Evolutionary conservation across 1,284 basidiomycete genomes (phyloP).

Genomic region (Porphyrellus sp.): DNA sequence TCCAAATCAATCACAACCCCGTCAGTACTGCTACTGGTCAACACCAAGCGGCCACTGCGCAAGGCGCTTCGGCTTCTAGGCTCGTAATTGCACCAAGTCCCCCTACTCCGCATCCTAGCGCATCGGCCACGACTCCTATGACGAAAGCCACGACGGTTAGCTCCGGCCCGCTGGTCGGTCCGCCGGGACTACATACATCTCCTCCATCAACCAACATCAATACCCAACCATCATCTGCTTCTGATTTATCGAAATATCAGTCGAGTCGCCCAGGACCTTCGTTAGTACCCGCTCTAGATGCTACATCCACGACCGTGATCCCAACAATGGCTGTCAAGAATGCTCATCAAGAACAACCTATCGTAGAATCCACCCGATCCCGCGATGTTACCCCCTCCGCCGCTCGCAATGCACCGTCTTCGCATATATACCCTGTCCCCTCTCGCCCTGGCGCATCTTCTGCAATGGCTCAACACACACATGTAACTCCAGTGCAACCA

Average conservation of each 20-base stretch:
- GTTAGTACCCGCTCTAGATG: slow-evolving; percentile 17
- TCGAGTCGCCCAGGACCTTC: slow-evolving; percentile 14
- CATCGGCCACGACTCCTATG: slow-evolving; percentile 3
- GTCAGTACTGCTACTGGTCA: slow-evolving; percentile 1
- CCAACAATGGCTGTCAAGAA: slow-evolving; percentile 21
- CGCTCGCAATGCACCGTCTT: slow-evolving; percentile 21
- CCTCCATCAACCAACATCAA: slow-evolving; percentile 2
- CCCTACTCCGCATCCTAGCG: not conserved
- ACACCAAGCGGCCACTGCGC: slow-evolving; percentile 12
- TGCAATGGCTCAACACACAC: slow-evolving; percentile 20
- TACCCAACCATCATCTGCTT: slow-evolving; percentile 12
- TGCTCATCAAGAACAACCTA: slow-evolving; percentile 21
- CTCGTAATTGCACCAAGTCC: slow-evolving; percentile 1
- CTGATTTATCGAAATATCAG: slow-evolving; percentile 23
- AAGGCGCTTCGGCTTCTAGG: slow-evolving; percentile 12
- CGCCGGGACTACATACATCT: slow-evolving; percentile 12
- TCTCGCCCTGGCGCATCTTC: slow-evolving; percentile 21
- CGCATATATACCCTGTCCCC: slow-evolving; percentile 24
- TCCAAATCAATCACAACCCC: slow-evolving; percentile 11
- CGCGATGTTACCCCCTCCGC: slow-evolving; percentile 23
- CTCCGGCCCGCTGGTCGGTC: slow-evolving; percentile 5
- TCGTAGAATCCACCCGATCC: slow-evolving; percentile 21
- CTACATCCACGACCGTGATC: slow-evolving; percentile 7
- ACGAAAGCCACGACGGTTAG: slow-evolving; percentile 7
- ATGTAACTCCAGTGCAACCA: slow-evolving; percentile 24